Base-by-base conservation (phyloP, 352 stramenopile genomes). In the Globisporangium recalcitrans region DNA sequence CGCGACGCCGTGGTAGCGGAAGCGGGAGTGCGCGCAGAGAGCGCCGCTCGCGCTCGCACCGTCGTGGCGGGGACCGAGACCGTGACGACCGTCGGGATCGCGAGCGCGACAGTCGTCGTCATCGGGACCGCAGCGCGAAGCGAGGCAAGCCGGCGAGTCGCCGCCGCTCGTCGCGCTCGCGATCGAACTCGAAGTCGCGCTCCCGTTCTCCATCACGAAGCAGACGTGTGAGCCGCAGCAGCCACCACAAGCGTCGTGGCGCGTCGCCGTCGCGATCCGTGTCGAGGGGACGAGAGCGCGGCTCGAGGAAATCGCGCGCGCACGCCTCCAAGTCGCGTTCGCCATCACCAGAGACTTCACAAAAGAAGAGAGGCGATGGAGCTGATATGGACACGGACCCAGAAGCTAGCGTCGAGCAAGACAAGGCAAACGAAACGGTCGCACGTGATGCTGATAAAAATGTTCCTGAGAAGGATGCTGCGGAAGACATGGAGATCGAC, bases 241-340 rank as follows among this genome's bases (percentile, higher is more conserved):
- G 52, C 38, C 47, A 56, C 38, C 47, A 48, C 44, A 22, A 36
- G 31, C 58, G 55, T 24, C 62, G 62, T 38, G 58, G 47, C 7
- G 26, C 44, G 42, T 53, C 54, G 9, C 38, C 34, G n/a, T 62
- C 54, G 66, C 55, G 27, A 24, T 65, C 58, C 2, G 36, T 24
- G 56, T 62, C 46, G 64, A 64, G 6, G 42, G 66, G 14, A 58
- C 66, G 52, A 64, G 40, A 44, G 13, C 52, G 40, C 16, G 36
- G 26, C 21, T 69, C 63, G 34, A 48, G 27, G 9, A 61, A 62
- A 49, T 49, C 52, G 19, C 65, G 54, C 54, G 49, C 47, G 59
- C 71, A 64, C 31, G 49, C 49, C 57, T 77, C 71, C 44, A 67
- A 67, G 64, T 71, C 78, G 60, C 60, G 63, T 64, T 59, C 73